Base-by-base conservation (phyloP, 495 filamentous ascomycete genomes). In the Penicillium dipodomyicola region DNA sequence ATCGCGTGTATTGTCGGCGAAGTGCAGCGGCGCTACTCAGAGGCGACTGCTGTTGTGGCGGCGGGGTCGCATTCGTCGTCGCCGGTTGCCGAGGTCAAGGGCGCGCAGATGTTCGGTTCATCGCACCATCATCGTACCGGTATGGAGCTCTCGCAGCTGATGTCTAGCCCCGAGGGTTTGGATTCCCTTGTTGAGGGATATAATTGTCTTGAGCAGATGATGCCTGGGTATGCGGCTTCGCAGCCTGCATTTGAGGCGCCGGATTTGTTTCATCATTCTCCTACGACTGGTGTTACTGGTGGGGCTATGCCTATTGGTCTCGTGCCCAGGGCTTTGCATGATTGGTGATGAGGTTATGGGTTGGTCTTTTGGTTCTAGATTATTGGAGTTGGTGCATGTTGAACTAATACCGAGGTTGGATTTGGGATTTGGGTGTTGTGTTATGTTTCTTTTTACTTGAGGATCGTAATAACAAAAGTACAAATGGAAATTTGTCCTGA, bases 1-100 rank as follows among this genome's bases (percentile, higher is more conserved):
- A 71, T 72, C 33, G 67, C 68, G 3, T 70, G 52, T 37, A 63
- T 70, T 14, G 52, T 70, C 39, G 61, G 63, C 45, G 63, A 70
- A 45, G 58, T 70, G 1, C 66, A 70, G 59, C 61, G 68, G 15
- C 57, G 68, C 9, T 70, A 68, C 20, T 59, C 56, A 7, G 65
- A 67, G 23, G 65, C 58, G 1, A 50, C 56, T 3, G 42, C 51
- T 14, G 58, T 54, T 3, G 51, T 64, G 50, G 12, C 63, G 46
- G 2, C 49, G 9, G 10, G 33, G 59, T 67, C 33, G 56, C 53
- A 33, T n/a, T 50, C 48, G 19, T 50, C 48, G 0, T 50, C 48
- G 2, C 32, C 48, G 19, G 42, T 40, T 15, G 20, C 22, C 5
- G 40, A 53, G 25, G 50, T 20, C 3, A 52, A 54, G 40, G 29